Evolutionary conservation across 2,329 filamentous ascomycete species (phyloP).

Genomic region (Fusarium hostae): DNA sequence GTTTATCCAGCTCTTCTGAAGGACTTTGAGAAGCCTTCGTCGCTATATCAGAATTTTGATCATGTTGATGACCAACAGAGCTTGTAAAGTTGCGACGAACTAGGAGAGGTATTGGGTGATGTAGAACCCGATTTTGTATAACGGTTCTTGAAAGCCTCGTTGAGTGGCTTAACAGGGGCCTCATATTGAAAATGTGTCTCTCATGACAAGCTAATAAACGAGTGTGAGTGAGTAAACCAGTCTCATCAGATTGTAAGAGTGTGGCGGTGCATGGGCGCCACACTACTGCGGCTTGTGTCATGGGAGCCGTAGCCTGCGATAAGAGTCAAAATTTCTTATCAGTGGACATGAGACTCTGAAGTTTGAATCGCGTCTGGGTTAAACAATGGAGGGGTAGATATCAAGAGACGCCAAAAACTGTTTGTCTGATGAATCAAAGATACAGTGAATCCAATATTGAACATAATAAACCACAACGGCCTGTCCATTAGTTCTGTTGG

Average conservation of each 20-base stretch:
- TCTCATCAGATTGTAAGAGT: slow-evolving; percentile 28
- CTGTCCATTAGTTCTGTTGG: neutral
- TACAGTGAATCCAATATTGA: too few species aligned
- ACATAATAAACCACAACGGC: too few species aligned
- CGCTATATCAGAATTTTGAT: slow-evolving; percentile 5
- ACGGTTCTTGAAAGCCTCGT: slow-evolving; percentile 19
- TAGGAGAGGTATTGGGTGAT: neutral
- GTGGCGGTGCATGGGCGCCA: slow-evolving; percentile 34
- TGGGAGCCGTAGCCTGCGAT: slow-evolving; percentile 7
- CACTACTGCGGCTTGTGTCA: slow-evolving; percentile 13
- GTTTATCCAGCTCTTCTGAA: neutral
- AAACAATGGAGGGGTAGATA: neutral
- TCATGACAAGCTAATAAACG: slow-evolving; percentile 36
- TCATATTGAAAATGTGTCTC: slow-evolving; percentile 33
- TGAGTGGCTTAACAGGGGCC: slow-evolving; percentile 26
- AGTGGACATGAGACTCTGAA: slow-evolving; percentile 8
- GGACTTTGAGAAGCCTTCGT: neutral
- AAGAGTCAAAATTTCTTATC: slow-evolving; percentile 29
- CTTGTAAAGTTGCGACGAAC: slow-evolving; percentile 23
- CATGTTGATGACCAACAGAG: slow-evolving; percentile 18
- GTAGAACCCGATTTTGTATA: neutral
- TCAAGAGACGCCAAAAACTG: neutral
- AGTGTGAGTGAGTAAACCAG: slow-evolving; percentile 17
- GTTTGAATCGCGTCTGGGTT: neutral
- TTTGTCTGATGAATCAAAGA: neutral